Conservation (phyloP, 1,284 basidiomycete species). For the Puccinia triticina region DNA sequence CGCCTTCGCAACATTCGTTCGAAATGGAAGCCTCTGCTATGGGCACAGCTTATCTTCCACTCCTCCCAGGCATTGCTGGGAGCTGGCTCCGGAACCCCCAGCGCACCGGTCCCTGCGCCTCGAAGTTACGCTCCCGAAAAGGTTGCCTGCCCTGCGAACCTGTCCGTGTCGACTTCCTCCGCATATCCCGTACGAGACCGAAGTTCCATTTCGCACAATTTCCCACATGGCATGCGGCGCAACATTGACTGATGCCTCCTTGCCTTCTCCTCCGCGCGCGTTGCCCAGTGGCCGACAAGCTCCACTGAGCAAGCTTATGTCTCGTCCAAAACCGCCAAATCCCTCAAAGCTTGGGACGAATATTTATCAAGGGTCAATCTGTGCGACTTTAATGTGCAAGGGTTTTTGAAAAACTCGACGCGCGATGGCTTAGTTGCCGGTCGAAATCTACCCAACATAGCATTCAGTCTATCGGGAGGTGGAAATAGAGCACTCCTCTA, state of each 20-base stretch:
- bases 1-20: background rate
- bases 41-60: background rate
- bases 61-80: background rate
- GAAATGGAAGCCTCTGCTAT: background rate
- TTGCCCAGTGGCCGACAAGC: slow-evolving; percentile 17
- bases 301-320: slow-evolving; percentile 12
- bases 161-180: background rate
- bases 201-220: background rate
- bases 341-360: slow-evolving; percentile 15
- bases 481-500: slow-evolving; percentile 41
- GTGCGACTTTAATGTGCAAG: slow-evolving; percentile 9
- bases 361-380: slow-evolving; percentile 17
- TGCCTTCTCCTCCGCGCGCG: too few relatives aligned
- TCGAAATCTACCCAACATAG: slow-evolving; percentile 26
- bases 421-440: slow-evolving; percentile 17
- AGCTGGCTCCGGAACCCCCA: background rate
- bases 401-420: background rate
- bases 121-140: slow-evolving; percentile 21
- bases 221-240: too few relatives aligned
- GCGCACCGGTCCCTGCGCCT: background rate
- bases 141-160: slow-evolving; percentile 25
- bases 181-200: slow-evolving; percentile 25
- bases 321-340: slow-evolving; percentile 9
- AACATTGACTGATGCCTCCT: background rate
- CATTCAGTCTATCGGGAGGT: slow-evolving; percentile 38